Base-by-base conservation (phyloP, 257 asterid genomes). In the Rhazya stricta region DNA sequence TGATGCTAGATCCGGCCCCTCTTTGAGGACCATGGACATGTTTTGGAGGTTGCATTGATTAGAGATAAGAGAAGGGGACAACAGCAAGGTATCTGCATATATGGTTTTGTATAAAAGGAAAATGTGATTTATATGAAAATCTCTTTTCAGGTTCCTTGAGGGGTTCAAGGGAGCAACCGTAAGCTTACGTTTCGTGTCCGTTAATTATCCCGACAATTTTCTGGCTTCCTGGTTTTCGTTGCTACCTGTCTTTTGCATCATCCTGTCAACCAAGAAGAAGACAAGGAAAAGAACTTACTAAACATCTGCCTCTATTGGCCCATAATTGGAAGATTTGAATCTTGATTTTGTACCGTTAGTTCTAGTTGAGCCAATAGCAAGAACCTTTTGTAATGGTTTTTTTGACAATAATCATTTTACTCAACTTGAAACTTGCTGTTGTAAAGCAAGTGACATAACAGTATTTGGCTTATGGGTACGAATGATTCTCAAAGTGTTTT, bases 41-140 rank as follows among this genome's bases (percentile, higher is more conserved):
- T 94, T 76, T 70, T 94, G 72, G 98, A 94, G 87, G 97, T 94
- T 80, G 97, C 97, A 79, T 76, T 91, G 84, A 94, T 94, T 78
- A 91, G 84, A 87, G 97, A 94, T 84, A 94, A 87, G 90, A 89
- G 92, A 82, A 94, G 97, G 48, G 98, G 98, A 61, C 93, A 84
- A 76, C 98, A 91, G 71, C 98, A 94, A 94, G 98, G 98, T 94
- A 87, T 82, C 96, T 81, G 60, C 71, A 67, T 72, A 34, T 78
- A 62, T 48, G 54, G n/a, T 76, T 51, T 67, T 71, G 71, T 73
- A 67, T 56, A 2, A 77, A 46, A 72, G 71, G 76, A 39, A n/a
- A 25, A 19, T 63, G 53, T 77, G 50, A 74, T 84, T 74, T 77
- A 30, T 80, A 50, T 83, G 76, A 41, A 73, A 80, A 68, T 91